Base-by-base conservation (phyloP, 164 flowering plant genomes). In the Tinospora cordifolia region DNA sequence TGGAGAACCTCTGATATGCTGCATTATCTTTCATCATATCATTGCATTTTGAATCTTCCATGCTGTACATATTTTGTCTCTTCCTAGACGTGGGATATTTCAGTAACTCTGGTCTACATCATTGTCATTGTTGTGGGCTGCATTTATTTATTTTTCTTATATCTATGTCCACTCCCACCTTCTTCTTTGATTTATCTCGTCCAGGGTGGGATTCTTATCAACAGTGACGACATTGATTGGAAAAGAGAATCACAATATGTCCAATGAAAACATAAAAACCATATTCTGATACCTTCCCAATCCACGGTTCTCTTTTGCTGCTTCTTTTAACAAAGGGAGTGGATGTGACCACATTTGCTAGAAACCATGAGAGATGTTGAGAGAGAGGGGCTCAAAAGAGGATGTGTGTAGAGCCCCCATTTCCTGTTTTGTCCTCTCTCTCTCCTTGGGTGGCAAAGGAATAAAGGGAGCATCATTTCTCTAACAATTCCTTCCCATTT, bases 261-360 rank as follows among this genome's bases (percentile, higher is more conserved):
- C 74, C 78, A 75, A 57, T 60, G 69, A 69, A 74, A 62, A 47
- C 73, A 58, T 70, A 13, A 68, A 72, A 77, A 62, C 41, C 76
- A 78, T 83, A 81, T 84, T 83, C 84, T 66, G 83, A 83, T 84
- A 80, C 85, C 76, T 41, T 75, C 79, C 80, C 80, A 71, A 82
- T 74, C 27, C 71, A 67, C 68, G 65, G 60, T 72, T 75, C 78
- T 64, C 49, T 72, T 72, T 72, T 72, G 60, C 73, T 59, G 39
- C 41, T 59, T 72, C 72, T 81, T n/a, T 81, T 75, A 71, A 44
- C 77, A 82, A 79, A 74, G 78, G 24, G 44, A 70, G 63, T 64
- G 75, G 80, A 81, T 77, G 80, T 80, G 83, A 82, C 85, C 73
- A 76, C 76, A 71, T 59, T 36, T 68, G 24, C 54, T 57, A 57